These are phyloP conservation scores for Botrytis medusae DNA, from an alignment of 2,329 filamentous ascomycete species.

Conservation along the genomic window DNA sequence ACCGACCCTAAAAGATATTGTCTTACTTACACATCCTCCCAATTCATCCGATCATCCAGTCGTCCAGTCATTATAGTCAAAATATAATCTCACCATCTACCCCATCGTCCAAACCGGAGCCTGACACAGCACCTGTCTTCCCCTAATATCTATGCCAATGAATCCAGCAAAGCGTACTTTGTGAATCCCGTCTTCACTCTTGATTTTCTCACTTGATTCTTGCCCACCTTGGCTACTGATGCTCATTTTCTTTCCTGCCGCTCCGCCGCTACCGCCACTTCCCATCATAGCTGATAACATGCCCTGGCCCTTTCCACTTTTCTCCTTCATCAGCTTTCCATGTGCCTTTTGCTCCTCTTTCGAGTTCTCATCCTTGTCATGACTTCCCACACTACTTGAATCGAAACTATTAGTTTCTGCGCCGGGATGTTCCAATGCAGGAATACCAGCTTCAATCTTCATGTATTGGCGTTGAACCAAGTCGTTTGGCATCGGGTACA, in stretches of 20 bases:
- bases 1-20: not conserved
- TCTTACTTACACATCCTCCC: not conserved
- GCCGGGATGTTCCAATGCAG: conserved; percentile 52
- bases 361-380: conserved; percentile 38
- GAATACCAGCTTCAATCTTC: conserved; percentile 74
- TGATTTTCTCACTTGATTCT: conserved; percentile 32
- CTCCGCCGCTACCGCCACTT: conserved; percentile 4
- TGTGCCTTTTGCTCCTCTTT: conserved; percentile 36
- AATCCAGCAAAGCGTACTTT: conserved; percentile 76
- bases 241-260: conserved; percentile 37
- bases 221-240: conserved; percentile 25
- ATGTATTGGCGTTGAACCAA: conserved; percentile 70
- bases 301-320: conserved; percentile 35
- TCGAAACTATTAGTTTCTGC: conserved; percentile 35
- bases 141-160: conserved; percentile 69
- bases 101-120: conserved; percentile 68
- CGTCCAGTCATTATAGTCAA: not conserved
- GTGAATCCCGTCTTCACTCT: conserved; percentile 38
- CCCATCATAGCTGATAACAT: conserved; percentile 43
- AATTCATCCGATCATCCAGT: conserved; percentile 21
- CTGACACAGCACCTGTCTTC: conserved; percentile 72
- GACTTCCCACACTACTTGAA: conserved; percentile 35
- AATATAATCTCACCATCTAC: conserved; percentile 28
- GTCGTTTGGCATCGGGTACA: conserved; percentile 79
- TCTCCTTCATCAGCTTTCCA: conserved; percentile 37